Percentiles rank a stretch among this genome's conserved stretches.
These are phyloP conservation scores for Phyllosticta citrichinensis DNA, from an alignment of 2,329 filamentous ascomycete species.

Conservation along the genomic window DNA sequence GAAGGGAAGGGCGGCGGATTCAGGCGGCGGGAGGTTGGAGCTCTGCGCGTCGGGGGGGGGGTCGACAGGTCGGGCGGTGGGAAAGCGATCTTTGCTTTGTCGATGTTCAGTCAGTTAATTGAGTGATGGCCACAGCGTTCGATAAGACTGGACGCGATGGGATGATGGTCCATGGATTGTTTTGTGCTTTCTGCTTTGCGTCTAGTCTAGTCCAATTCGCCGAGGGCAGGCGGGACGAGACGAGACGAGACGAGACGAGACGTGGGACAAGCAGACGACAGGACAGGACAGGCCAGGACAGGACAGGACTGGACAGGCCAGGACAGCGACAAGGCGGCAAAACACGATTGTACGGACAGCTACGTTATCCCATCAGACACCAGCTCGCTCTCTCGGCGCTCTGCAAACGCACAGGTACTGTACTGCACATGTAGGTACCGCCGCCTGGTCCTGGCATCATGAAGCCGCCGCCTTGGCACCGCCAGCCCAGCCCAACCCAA, in stretches of 20 bases:
- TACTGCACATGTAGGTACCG: not conserved
- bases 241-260: no score
- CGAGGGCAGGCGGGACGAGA: not conserved
- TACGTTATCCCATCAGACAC: no score
- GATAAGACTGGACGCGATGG: not conserved
- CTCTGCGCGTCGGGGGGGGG: not conserved
- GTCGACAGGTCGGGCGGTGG: not conserved
- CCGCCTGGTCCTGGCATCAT: not conserved
- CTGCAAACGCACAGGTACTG: not conserved
- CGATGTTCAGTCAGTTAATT: slow-evolving; percentile 7
- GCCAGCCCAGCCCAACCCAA: no score
- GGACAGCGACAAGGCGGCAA: no score
- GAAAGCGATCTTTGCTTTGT: slow-evolving; percentile 2
- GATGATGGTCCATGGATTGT: not conserved
- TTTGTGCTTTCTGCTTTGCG: not conserved
- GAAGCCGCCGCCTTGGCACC: not conserved
- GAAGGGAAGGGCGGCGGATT: slow-evolving; percentile 7
- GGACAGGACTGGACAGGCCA: no score
- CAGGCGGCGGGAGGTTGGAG: slow-evolving; percentile 9
- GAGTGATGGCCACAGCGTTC: slow-evolving; percentile 1
- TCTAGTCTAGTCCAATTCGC: not conserved
- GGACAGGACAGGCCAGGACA: no score
- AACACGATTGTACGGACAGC: no score
- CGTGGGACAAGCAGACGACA: not conserved
- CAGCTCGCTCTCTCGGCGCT: no score